Base-by-base conservation (phyloP, 2,329 filamentous ascomycete species). In the Fusarium musae region DNA sequence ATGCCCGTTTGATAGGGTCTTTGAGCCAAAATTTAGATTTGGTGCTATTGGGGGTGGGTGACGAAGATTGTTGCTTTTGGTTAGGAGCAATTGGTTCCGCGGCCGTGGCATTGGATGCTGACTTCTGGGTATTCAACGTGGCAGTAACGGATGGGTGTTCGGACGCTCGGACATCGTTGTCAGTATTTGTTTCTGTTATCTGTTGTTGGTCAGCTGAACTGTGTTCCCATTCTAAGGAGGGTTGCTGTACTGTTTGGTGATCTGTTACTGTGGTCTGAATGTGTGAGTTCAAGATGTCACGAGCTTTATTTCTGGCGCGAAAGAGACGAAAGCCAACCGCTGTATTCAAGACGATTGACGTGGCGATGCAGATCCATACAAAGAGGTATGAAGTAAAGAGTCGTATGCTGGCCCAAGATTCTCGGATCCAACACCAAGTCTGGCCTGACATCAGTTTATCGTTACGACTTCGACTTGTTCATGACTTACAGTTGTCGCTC, bases 301-400 rank as follows among this genome's bases (percentile, higher is more conserved):
- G 40, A 23, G 10, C 32, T 30, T 59, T 2, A 8, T 59, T 28
- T 19, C 56, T 59, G 2, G 42, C 32, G 2, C 56, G 56, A 37
- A 59, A 59, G 1, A 59, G 42, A 5, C 56, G 56, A 21, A 36
- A 59, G 15, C 56, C 56, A 3, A 59, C 56, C 2, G 26, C 44
- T 0, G 56, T 59, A 19, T 59, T 59, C 11, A 59, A 23, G 15
- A 23, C 34, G 19, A 59, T 59, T 6, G 56, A 59, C 6, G 32
- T 49, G 2, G 42, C 32, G 0, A 59, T 59, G n/a, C 56, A 59
- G 19, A 59, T 32, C 56, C 56, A 59, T 9, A 59, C 56, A 28
- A 59, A 59, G 2, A 59, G 13, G 15, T 59, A 59, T 21, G 56
- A 59, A 15, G 56, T 59, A 1, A 59, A 59, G 21, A 59, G 56